Base-by-base conservation (phyloP, 2,329 filamentous ascomycete species). In the Colletotrichum falcatum region DNA sequence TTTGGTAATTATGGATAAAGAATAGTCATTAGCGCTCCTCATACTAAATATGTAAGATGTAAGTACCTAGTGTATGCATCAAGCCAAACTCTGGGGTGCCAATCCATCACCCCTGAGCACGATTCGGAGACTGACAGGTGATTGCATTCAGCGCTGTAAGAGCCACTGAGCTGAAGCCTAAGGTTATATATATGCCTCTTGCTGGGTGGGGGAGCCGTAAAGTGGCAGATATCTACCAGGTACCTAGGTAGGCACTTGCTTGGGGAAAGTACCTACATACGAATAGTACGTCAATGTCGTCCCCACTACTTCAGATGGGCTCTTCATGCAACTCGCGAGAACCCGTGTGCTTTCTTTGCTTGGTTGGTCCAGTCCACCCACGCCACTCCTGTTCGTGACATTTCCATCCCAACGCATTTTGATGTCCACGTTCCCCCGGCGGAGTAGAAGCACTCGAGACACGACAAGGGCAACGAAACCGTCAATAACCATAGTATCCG, bases 251-350 rank as follows among this genome's bases (percentile, higher is more conserved):
- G 23, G 35, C 28, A 20, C 59, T 33, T 23, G 39, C 23, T 28
- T 66, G 48, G 39, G 48, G 39, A 55, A 39, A 18, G 49, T n/a
- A 20, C n/a, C n/a, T n/a, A n/a, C n/a, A n/a, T n/a, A n/a, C n/a
- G n/a, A n/a, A n/a, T n/a, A 30, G n/a, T 46, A 53, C 46, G 61
- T 59, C 66, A 69, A 69, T 65, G 39, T 59, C 7, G 44, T 69
- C 66, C 28, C 66, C 66, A 69, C 66, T 53, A 35, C 33, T 54
- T 54, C 42, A 68, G 54, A 68, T 65, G 66, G 65, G 66, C 61
- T 65, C 66, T 69, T 69, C 66, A 69, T 65, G 66, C 66, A 68
- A 68, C 53, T 60, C 53, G n/a, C n/a, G 51, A 64, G 49, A 68
- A 67, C 60, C 65, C 60, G 65, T 49, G 39, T 48, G 39, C 35